phyloP scores from a whole-genome alignment of 73 alveolate genomes.

The Paramecium octaurelia region DNA sequence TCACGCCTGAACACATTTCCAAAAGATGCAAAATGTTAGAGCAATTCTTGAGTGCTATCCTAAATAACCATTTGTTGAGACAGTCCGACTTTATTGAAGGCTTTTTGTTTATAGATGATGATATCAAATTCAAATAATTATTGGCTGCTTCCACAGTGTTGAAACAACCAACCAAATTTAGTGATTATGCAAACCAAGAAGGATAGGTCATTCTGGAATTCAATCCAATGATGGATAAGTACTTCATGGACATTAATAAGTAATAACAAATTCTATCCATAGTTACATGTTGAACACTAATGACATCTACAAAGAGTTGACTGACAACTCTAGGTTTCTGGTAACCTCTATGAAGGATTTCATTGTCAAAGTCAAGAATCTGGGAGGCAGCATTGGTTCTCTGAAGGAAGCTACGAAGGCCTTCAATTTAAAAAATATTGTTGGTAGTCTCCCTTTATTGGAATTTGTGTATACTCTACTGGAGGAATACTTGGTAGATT shows the following conservation, averaged over 20 bases:
- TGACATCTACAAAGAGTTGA: constrained; percentile 22
- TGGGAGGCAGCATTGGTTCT: neutral
- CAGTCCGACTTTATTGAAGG: neutral
- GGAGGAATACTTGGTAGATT: neutral
- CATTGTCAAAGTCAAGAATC: neutral
- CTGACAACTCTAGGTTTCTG: neutral
- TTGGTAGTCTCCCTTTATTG: constrained; percentile 4
- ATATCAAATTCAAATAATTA: neutral
- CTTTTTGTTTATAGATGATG: constrained; percentile 8
- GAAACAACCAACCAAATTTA: neutral
- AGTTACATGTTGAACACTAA: neutral
- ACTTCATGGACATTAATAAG: constrained; percentile 22
- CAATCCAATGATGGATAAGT: neutral
- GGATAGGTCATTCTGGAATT: neutral
- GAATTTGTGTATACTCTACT: constrained; percentile 1
- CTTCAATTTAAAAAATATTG: neutral
- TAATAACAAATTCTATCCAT: neutral
- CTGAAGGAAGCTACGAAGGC: neutral
- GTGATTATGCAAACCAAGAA: neutral
- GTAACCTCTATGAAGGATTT: neutral
- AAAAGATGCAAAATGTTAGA: constrained; percentile 42
- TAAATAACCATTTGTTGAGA: neutral
- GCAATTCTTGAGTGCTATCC: constrained; percentile 14
- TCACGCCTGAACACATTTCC: constrained; percentile 9
- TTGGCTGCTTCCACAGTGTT: neutral